phyloP scores from a whole-genome alignment of 2,329 filamentous ascomycete genomes.

The Fusarium abutilonis region DNA sequence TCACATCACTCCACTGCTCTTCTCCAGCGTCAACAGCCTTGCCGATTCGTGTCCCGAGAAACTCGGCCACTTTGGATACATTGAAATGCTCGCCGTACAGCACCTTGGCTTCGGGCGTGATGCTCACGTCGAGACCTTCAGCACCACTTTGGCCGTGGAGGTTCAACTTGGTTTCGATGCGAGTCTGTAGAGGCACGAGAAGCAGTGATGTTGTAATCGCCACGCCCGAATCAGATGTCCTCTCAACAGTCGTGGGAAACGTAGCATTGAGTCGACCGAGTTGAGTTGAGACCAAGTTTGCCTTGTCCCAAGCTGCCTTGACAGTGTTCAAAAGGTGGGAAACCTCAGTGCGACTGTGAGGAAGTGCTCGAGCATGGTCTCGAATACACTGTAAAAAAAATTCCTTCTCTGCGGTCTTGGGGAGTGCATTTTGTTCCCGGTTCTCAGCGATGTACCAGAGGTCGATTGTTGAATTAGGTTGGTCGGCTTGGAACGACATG shows the following conservation, averaged over 20 bases:
- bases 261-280: constrained; percentile 69
- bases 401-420: constrained; percentile 72
- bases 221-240: constrained; percentile 72
- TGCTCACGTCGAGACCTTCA: constrained; percentile 63
- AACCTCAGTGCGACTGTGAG: constrained; percentile 66
- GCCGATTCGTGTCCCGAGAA: constrained; percentile 66
- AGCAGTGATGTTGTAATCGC: constrained; percentile 70
- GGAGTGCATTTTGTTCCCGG: constrained; percentile 62
- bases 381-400: constrained; percentile 80
- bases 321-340: constrained; percentile 68
- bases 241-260: constrained; percentile 71
- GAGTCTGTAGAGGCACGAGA: constrained; percentile 71
- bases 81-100: constrained; percentile 84
- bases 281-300: constrained; percentile 66
- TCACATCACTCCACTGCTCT: constrained; percentile 63
- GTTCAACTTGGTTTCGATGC: constrained; percentile 70
- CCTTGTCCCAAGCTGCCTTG: constrained; percentile 72
- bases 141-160: constrained; percentile 59
- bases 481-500: constrained; percentile 63
- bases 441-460: constrained; percentile 74
- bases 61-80: constrained; percentile 77
- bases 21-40: constrained; percentile 49
- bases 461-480: constrained; percentile 67
- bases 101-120: constrained; percentile 67
- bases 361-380: constrained; percentile 70